Evolutionary conservation across 2,329 filamentous ascomycete species (phyloP).

Genomic region (Colletotrichum musae): DNA sequence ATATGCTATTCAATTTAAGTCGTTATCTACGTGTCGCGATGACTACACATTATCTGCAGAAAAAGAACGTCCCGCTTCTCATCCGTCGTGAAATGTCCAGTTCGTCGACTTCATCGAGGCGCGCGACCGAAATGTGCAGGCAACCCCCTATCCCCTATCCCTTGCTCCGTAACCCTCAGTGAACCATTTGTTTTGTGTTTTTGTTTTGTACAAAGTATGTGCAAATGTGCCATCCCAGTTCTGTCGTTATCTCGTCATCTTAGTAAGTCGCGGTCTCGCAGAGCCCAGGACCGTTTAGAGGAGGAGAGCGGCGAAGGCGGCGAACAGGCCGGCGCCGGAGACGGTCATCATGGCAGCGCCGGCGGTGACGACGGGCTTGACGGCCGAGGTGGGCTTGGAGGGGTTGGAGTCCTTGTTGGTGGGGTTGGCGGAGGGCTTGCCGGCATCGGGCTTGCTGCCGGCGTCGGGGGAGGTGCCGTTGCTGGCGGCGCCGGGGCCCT

Average conservation of each 20-base stretch:
- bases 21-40: constrained; percentile 17
- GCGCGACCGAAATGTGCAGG: neutral
- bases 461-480: constrained; percentile 6
- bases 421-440: neutral
- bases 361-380: constrained; percentile 30
- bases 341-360: constrained; percentile 34
- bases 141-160: neutral
- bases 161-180: neutral
- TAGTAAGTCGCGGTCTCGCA: neutral
- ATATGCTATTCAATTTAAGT: neutral
- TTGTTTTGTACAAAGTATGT: neutral
- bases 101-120: constrained; percentile 16
- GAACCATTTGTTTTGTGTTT: neutral
- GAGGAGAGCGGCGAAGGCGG: constrained; percentile 28
- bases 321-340: constrained; percentile 26
- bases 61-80: no score
- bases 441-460: constrained; percentile 16
- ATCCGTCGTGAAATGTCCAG: neutral
- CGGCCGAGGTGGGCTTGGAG: constrained; percentile 11
- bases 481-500: neutral
- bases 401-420: constrained; percentile 24
- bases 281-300: constrained; percentile 19
- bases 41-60: constrained; percentile 30
- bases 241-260: neutral
- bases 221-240: neutral